Percentiles rank a stretch among this genome's conserved stretches.
Evolutionary conservation across 169 alveolate genomes (phyloP).

Genomic region (Plasmodium cynomolgi): DNA sequence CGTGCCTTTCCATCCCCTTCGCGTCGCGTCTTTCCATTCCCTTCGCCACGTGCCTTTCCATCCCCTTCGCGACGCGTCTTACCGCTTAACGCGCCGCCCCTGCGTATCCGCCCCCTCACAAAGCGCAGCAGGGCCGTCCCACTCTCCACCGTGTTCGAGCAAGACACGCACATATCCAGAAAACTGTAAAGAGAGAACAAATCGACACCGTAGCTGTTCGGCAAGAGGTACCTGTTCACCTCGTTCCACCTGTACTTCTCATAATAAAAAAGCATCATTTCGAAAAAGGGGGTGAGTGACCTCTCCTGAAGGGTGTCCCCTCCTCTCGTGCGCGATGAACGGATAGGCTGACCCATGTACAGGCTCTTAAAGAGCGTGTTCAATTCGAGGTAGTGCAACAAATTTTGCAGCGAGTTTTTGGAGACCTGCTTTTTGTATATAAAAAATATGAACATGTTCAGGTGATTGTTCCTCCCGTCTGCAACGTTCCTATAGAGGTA

Average conservation of each 20-base stretch:
- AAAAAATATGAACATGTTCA: slow-evolving; percentile 28
- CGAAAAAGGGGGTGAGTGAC: slow-evolving; percentile 1
- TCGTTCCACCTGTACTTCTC: slow-evolving; percentile 28
- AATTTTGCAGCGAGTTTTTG: slow-evolving; percentile 2
- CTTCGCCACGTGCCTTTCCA: neutral
- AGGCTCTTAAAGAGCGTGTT: slow-evolving; percentile 12
- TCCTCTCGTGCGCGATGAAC: neutral
- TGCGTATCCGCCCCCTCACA: neutral
- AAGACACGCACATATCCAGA: slow-evolving; percentile 16
- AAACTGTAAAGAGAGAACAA: slow-evolving; percentile 18
- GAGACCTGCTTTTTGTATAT: slow-evolving; percentile 38
- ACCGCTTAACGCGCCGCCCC: neutral
- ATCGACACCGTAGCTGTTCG: neutral
- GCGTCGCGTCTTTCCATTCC: neutral
- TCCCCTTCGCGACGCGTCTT: neutral
- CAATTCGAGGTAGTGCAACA: slow-evolving; percentile 17
- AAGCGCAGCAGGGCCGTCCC: slow-evolving; percentile 24
- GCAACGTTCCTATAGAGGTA: slow-evolving; percentile 34
- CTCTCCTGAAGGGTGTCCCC: neutral
- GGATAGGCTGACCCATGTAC: neutral
- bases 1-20: neutral
- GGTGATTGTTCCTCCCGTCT: neutral
- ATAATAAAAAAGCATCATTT: slow-evolving; percentile 8
- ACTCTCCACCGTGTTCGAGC: slow-evolving; percentile 9
- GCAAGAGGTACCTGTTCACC: slow-evolving; percentile 15